Evolutionary conservation across 2,329 filamentous ascomycete genomes (phyloP).

Genomic region (Nothophaeocryptopus gaeumannii): DNA sequence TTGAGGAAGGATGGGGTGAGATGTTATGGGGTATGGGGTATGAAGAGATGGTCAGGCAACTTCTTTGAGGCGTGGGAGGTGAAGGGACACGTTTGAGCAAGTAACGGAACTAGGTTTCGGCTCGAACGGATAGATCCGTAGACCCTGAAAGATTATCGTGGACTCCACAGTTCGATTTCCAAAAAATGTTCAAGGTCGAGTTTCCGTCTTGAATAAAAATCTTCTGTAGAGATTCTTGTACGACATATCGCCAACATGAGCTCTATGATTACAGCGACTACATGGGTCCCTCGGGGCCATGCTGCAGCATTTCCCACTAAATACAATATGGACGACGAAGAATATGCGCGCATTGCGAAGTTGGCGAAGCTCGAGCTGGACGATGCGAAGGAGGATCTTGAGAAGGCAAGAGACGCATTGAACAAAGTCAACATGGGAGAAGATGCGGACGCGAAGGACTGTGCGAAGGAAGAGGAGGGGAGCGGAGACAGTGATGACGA

Average conservation of each 20-base stretch:
- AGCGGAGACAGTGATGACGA: conserved; percentile 39
- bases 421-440: conserved; percentile 35
- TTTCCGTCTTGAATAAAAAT: not conserved
- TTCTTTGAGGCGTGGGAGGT: no score
- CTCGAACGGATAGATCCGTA: no score
- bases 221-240: not conserved
- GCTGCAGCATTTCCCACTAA: conserved; percentile 50
- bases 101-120: no score
- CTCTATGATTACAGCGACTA: conserved; percentile 57
- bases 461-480: conserved; percentile 55
- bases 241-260: conserved; percentile 32
- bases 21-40: no score
- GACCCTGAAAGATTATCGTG: no score
- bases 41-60: no score
- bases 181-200: no score
- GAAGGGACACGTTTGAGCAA: no score
- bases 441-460: conserved; percentile 64
- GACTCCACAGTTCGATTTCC: no score
- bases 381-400: conserved; percentile 83
- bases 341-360: conserved; percentile 51
- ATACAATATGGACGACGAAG: conserved; percentile 52
- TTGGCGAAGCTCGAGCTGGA: conserved; percentile 68
- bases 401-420: conserved; percentile 58
- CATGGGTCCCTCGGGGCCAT: conserved; percentile 54
- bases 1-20: no score